Evolutionary conservation across 306 rosid genomes (phyloP), one percentile per base, ranked within the genome.

Genomic region (Morella rubra): DNA sequence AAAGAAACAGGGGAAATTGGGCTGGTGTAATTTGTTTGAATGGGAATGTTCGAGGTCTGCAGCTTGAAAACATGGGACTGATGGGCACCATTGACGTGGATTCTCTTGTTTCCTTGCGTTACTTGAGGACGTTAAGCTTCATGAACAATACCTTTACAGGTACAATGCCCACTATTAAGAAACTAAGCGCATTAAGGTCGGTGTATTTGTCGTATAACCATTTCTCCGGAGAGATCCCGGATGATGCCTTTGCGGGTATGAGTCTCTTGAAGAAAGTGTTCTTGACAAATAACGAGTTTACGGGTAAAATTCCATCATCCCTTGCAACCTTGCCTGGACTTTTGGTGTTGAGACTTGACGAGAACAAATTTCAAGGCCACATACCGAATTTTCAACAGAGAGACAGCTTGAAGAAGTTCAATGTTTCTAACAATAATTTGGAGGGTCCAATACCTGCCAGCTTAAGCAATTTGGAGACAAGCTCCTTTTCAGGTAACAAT

Each of bases 121-220:
- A 46, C 20, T 77, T 95, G 61, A 74, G 89, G 18, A 71, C 86
- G 0, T 3, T 95, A 7, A 88, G 96, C 87, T 73, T 95, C 54
- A 89, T 87, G 99, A 95, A 92, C 82, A 95, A 95, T 69, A 84
- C 96, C 7, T 87, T 95, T 71, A 80, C 54, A 12, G 99, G 99
- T 16, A 78, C 90, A 8, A 65, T 89, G 72, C 99, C 99, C 0
- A 59, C 80, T 40, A 5, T 95, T 1, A 86, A 76, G 56, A 50
- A 56, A 72, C 55, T 92, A 2, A 79, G 80, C 14, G 74, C 64
- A 49, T 54, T 95, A 55, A 87, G 80, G 70, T 82, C 96, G 5
- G 51, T 92, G 16, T 92, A 69, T 79, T 61, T 95, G 60, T 88
- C 97, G 4, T 84, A 78, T 37, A 95, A 95, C 41, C 97, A 89